phyloP scores from a whole-genome alignment of 2,329 filamentous ascomycete genomes.

The Aureobasidium uvarum region DNA sequence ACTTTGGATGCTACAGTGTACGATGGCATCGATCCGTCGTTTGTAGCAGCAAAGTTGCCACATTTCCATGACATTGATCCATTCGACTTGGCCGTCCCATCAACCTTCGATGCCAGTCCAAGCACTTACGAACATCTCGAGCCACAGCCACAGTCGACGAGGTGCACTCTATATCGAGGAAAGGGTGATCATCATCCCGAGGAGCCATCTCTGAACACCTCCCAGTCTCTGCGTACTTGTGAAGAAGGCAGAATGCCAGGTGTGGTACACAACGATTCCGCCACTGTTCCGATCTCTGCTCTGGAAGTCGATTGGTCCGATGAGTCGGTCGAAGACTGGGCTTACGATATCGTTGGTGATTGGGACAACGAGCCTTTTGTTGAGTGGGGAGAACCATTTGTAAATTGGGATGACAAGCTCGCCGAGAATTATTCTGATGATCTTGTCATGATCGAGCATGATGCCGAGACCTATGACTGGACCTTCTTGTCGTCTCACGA shows the following conservation, averaged over 20 bases:
- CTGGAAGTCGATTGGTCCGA: not conserved
- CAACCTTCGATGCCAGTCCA: not conserved
- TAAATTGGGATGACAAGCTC: not conserved
- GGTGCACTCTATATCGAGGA: slow-evolving; percentile 9
- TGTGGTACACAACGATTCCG: not conserved
- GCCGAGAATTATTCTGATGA: not conserved
- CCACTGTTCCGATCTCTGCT: not conserved
- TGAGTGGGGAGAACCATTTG: not conserved
- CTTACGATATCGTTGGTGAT: slow-evolving; percentile 1
- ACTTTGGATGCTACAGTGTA: not conserved
- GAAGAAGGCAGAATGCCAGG: slow-evolving; percentile 14
- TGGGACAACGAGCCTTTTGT: slow-evolving; percentile 4
- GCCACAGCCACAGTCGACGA: not conserved
- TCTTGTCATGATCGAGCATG: slow-evolving; percentile 12
- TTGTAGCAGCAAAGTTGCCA: slow-evolving; percentile 17
- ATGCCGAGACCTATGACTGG: slow-evolving; percentile 10
- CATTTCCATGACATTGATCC: not conserved
- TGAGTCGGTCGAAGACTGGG: not conserved
- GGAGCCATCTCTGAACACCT: not conserved
- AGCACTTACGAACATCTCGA: not conserved
- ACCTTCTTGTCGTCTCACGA: not conserved
- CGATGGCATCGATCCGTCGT: not conserved
- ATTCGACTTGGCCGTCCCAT: not conserved
- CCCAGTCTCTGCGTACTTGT: not conserved
- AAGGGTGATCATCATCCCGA: not conserved